These are phyloP conservation scores for Paraleonurus japonicus DNA, from an alignment of 257 asterid species.

Conservation along the genomic window DNA sequence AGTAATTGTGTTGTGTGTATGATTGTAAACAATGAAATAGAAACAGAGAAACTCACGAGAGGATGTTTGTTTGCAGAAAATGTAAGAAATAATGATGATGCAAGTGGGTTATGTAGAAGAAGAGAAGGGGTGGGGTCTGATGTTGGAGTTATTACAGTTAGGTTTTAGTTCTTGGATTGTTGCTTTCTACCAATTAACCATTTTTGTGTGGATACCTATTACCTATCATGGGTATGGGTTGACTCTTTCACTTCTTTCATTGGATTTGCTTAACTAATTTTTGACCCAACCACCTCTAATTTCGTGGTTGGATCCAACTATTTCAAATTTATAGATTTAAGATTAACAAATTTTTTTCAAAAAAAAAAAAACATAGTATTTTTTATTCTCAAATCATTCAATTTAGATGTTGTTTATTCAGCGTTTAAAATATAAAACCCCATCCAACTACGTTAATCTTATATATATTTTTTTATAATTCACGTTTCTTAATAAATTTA, in stretches of 20 bases:
- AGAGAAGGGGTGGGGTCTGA: neutral
- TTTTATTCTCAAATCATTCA: too few species aligned
- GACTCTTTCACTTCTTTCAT: neutral
- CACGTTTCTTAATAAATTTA: too few species aligned
- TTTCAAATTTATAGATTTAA: too few species aligned
- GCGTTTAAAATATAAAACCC: too few species aligned
- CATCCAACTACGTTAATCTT: too few species aligned
- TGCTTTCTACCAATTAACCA: neutral
- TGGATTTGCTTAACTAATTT: slow-evolving; percentile 5
- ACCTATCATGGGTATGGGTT: too few species aligned
- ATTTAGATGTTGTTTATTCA: too few species aligned
- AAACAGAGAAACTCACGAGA: neutral
- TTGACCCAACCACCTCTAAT: neutral
- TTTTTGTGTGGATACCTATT: neutral
- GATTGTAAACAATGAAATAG: neutral
- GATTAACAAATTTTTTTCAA: too few species aligned
- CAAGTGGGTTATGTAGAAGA: slow-evolving; percentile 26
- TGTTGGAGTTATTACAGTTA: slow-evolving; percentile 30
- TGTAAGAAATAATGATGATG: slow-evolving; percentile 23
- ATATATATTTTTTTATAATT: too few species aligned
- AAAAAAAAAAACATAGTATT: too few species aligned
- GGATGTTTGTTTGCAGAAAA: slow-evolving; percentile 25
- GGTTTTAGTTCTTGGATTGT: slow-evolving; percentile 22
- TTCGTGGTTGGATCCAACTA: neutral
- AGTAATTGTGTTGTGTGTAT: neutral